Evolutionary conservation across 257 asterid species (phyloP).

Genomic region (Solanum neorickii): DNA sequence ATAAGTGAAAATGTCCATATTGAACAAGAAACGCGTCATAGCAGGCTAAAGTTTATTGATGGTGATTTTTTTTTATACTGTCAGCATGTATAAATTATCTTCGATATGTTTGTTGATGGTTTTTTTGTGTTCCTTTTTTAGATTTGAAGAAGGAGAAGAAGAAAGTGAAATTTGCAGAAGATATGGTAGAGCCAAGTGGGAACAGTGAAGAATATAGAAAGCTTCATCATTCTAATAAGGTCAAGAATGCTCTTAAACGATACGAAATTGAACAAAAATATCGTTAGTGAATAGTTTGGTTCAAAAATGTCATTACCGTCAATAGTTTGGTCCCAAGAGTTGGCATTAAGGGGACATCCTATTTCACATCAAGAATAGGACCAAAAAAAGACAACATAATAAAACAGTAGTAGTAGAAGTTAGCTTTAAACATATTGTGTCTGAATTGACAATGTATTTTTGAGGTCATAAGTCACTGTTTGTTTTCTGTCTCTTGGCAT

Average conservation of each 20-base stretch:
- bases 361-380: not conserved
- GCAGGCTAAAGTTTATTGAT: not conserved
- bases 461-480: not conserved
- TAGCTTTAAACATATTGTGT: not conserved
- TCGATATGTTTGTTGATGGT: not conserved
- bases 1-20: not conserved
- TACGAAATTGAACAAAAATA: not conserved
- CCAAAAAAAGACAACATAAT: not conserved
- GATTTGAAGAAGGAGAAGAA: constrained; percentile 38
- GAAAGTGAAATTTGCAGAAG: constrained; percentile 72
- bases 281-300: not conserved
- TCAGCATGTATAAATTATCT: not conserved
- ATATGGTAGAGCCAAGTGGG: constrained; percentile 77
- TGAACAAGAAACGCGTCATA: not conserved
- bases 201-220: constrained; percentile 63
- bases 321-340: not conserved
- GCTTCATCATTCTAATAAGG: not conserved
- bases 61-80: not conserved
- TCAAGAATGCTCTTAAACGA: not conserved
- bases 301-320: not conserved
- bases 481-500: not conserved
- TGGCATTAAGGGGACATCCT: not conserved
- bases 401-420: not conserved
- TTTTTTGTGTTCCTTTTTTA: not conserved
- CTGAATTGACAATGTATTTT: not conserved